phyloP scores from a whole-genome alignment of 495 filamentous ascomycete species.

The Aspergillus homomorphus region DNA sequence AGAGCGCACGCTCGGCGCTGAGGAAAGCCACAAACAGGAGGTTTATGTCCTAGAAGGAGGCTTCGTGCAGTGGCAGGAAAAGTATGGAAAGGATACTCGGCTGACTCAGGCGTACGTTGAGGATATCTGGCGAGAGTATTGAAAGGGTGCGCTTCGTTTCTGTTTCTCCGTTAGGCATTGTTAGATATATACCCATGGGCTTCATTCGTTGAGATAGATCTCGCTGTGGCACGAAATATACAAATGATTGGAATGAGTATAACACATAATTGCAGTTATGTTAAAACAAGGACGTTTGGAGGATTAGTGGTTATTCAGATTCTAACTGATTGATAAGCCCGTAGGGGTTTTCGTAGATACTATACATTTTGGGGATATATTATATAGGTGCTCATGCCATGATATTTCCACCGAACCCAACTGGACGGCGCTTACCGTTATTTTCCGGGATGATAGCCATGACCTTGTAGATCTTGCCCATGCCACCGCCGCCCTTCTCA shows the following conservation, averaged over 20 bases:
- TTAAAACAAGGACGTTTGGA: too few relatives aligned
- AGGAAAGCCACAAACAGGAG: slow-evolving; percentile 55
- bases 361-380: background rate
- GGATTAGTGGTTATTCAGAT: too few relatives aligned
- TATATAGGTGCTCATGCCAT: slow-evolving; percentile 9
- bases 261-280: too few relatives aligned
- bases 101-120: slow-evolving; percentile 84
- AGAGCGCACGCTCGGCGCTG: slow-evolving; percentile 29
- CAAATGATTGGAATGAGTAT: too few relatives aligned
- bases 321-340: too few relatives aligned
- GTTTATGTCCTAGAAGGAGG: slow-evolving; percentile 81
- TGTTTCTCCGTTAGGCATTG: background rate
- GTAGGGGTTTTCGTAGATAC: too few relatives aligned
- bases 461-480: slow-evolving; percentile 93
- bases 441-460: slow-evolving; percentile 86
- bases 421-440: slow-evolving; percentile 66
- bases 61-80: slow-evolving; percentile 90
- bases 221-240: too few relatives aligned
- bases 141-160: background rate
- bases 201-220: background rate
- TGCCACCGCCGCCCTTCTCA: slow-evolving; percentile 71
- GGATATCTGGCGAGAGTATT: slow-evolving; percentile 77
- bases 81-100: slow-evolving; percentile 69
- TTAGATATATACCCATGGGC: background rate
- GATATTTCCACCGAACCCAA: slow-evolving; percentile 87